phyloP scores from a whole-genome alignment of 306 rosid genomes.

The Gillenia trifoliata region DNA sequence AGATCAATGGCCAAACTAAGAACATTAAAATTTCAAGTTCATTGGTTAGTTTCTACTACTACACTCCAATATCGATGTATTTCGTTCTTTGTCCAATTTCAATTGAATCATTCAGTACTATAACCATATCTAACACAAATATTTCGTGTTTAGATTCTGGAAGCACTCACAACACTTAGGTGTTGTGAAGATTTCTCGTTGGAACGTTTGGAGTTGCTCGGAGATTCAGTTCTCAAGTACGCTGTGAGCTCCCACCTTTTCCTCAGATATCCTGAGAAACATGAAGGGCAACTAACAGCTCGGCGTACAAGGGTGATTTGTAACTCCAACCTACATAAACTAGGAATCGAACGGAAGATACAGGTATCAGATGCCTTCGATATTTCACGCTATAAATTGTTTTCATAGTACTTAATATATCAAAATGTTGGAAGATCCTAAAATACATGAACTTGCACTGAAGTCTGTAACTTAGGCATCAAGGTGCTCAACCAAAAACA shows the following conservation, averaged over 20 bases:
- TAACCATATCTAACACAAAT: constrained; percentile 10
- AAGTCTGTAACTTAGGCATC: not conserved
- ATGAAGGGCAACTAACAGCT: constrained; percentile 72
- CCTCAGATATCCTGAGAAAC: constrained; percentile 66
- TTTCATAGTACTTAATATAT: not conserved
- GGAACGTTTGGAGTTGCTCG: constrained; percentile 90
- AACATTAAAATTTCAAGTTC: constrained; percentile 48
- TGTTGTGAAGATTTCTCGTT: constrained; percentile 66
- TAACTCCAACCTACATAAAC: constrained; percentile 67
- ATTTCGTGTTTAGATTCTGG: constrained; percentile 50
- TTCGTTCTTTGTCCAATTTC: not conserved
- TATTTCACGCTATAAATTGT: not conserved
- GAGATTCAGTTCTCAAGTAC: constrained; percentile 86
- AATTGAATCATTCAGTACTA: not conserved
- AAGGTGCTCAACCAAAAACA: not conserved
- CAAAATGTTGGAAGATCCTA: not conserved
- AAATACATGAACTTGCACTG: too few species aligned
- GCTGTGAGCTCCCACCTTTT: constrained; percentile 75
- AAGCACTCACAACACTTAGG: constrained; percentile 80
- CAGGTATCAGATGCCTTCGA: constrained; percentile 41
- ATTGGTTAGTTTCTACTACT: constrained; percentile 54
- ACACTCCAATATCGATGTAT: constrained; percentile 2
- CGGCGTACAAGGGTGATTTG: constrained; percentile 48
- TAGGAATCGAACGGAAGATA: constrained; percentile 50
- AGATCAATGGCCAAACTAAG: constrained; percentile 39